Evolutionary conservation across 2,329 filamentous ascomycete species (phyloP).

Genomic region (Fusarium armeniacum): DNA sequence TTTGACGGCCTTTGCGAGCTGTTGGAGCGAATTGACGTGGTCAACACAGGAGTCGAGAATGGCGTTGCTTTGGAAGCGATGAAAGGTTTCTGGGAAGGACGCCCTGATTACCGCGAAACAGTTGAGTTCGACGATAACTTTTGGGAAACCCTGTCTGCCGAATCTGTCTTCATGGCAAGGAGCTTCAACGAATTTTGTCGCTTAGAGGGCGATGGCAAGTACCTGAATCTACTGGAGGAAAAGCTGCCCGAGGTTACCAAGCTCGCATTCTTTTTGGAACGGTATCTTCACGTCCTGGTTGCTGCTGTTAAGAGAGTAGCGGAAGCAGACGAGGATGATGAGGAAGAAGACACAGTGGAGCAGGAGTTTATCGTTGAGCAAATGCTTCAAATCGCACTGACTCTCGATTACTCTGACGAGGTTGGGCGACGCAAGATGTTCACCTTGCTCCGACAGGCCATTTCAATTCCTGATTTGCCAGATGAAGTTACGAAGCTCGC

Average conservation of each 20-base stretch:
- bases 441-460: conserved; percentile 84
- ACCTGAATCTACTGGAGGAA: conserved; percentile 83
- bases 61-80: conserved; percentile 95
- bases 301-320: conserved; percentile 72
- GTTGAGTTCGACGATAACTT: conserved; percentile 80
- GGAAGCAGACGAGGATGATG: conserved; percentile 66
- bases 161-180: conserved; percentile 89
- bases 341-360: conserved; percentile 87
- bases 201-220: conserved; percentile 78
- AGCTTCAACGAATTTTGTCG: conserved; percentile 96
- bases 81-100: conserved; percentile 95
- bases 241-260: conserved; percentile 96
- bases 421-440: conserved; percentile 97
- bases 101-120: conserved; percentile 83
- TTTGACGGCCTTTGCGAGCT: conserved; percentile 90
- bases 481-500: conserved; percentile 93
- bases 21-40: conserved; percentile 91
- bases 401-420: conserved; percentile 97
- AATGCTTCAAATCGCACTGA: conserved; percentile 89
- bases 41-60: conserved; percentile 89
- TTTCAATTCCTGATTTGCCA: conserved; percentile 88
- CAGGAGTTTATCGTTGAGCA: conserved; percentile 97
- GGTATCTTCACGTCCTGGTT: conserved; percentile 79
- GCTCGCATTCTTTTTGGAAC: conserved; percentile 87
- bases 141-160: conserved; percentile 85